Conservation (phyloP, 2,329 filamentous ascomycete species). For the Chrysoporthe puriensis region DNA sequence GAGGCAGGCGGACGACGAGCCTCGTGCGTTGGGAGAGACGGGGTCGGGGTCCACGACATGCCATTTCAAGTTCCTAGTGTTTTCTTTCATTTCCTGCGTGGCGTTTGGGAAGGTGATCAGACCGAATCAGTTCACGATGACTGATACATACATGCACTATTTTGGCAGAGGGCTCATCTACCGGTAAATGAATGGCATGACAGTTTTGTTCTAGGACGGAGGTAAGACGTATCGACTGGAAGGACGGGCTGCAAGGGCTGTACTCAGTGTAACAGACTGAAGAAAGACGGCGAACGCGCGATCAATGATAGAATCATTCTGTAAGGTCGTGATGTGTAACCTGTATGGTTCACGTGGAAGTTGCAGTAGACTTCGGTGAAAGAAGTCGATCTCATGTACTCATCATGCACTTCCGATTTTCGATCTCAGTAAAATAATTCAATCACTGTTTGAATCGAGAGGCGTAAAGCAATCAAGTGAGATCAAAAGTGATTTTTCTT, state of each 20-base stretch:
- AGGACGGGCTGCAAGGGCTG: not conserved
- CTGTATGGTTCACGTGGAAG: not conserved
- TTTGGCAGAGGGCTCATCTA: not conserved
- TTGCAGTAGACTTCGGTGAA: not conserved
- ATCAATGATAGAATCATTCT: not conserved
- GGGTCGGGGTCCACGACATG: not conserved
- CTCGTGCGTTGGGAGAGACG: not conserved
- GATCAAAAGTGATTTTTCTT: not conserved
- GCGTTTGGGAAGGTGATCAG: conserved; percentile 7
- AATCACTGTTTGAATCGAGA: conserved; percentile 6
- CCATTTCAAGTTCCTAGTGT: not conserved
- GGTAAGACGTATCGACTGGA: not conserved
- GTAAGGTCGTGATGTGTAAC: not conserved
- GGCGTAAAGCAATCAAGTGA: not conserved
- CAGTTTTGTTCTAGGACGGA: not conserved
- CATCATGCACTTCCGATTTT: conserved; percentile 1
- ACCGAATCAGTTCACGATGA: conserved; percentile 1
- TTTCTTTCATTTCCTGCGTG: conserved; percentile 3
- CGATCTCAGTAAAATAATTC: not conserved
- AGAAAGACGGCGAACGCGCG: not conserved
- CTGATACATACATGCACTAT: conserved; percentile 1
- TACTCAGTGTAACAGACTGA: not conserved
- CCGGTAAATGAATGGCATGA: not conserved
- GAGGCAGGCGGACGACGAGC: not conserved
- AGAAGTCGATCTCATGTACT: conserved; percentile 6